Evolutionary conservation across 805 yeast genomes (phyloP), one percentile per base, ranked within the genome.

Genomic region (Sungouiozyma ichnusensis): DNA sequence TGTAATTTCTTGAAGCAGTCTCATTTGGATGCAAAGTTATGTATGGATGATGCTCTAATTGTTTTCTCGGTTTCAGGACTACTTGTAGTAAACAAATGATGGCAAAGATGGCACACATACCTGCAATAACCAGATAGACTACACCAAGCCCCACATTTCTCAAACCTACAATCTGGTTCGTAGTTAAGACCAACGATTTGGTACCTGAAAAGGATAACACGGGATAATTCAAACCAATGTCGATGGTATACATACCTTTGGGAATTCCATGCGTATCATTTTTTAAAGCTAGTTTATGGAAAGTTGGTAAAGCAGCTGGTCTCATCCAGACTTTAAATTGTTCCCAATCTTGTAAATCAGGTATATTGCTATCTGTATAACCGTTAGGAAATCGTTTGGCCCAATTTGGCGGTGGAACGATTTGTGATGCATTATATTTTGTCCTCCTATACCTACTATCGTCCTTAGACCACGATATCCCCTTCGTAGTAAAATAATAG

Each of bases 241-340:
- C 72, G 20, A 86, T 63, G 45, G 73, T 69, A 61, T 90, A 90
- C 14, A 76, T 73, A 2, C 97, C 97, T 13, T 73, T 65, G 1
- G 57, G 45, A 46, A 90, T 60, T 1, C 72, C 54, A 1, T 65
- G 67, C 2, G 74, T 67, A 44, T 77, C 81, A 62, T 85, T 87
- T 51, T 82, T 76, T 37, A 81, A 72, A 36, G 86, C 87, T 34
- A 86, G 65, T 59, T 92, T 90, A 69, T 81, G 77, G 56, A 92
- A 90, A 5, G 80, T 76, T 16, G 97, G 94, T 48, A 92, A 68
- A 0, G 94, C 97, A 0, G 97, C 95, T 1, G 97, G 87, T 48
- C 85, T 73, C 90, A 83, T 82, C 94, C 94, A 84, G 50, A 83
- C 81, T 54, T 83, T 88, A 46, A 84, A 72, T 45, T 77, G 79